A percentile compares a stretch with the other conserved stretches of the same genome.
These are phyloP conservation scores for Leptographium radiaticola DNA, from an alignment of 2,329 filamentous ascomycete genomes.

Conservation along the genomic window DNA sequence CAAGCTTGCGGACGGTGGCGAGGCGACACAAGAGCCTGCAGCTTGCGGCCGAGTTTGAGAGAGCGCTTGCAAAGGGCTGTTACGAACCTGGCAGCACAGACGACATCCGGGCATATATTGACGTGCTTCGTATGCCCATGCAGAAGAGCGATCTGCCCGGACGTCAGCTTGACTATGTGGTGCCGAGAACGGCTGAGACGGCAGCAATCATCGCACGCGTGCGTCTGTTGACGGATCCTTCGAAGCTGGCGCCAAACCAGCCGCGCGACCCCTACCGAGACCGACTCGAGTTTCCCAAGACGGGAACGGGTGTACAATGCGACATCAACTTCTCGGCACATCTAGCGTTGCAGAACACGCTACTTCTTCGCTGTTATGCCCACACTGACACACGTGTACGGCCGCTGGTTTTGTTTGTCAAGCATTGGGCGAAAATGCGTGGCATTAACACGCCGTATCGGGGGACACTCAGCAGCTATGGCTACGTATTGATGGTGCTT, in stretches of 20 bases:
- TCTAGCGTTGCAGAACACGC: constrained; percentile 71
- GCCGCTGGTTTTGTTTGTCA: constrained; percentile 72
- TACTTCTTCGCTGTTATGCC: constrained; percentile 71
- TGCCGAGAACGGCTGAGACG: constrained; percentile 24
- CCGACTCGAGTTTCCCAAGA: constrained; percentile 64
- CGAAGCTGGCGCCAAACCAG: constrained; percentile 35
- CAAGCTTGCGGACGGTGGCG: constrained; percentile 27
- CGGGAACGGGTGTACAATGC: constrained; percentile 68
- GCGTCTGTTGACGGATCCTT: constrained; percentile 32
- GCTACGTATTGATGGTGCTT: constrained; percentile 83
- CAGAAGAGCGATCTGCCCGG: constrained; percentile 6
- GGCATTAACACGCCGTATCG: constrained; percentile 80
- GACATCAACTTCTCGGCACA: constrained; percentile 87
- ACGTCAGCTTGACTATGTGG: constrained; percentile 18
- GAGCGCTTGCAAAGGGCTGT: constrained; percentile 32
- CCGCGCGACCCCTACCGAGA: constrained; percentile 41
- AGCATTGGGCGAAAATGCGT: constrained; percentile 77
- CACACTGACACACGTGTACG: constrained; percentile 65
- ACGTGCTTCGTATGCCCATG: constrained; percentile 30
- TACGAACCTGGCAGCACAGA: constrained; percentile 26
- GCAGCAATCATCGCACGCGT: constrained; percentile 27
- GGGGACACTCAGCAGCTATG: constrained; percentile 78
- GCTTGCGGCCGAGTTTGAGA: constrained; percentile 41
- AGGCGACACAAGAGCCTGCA: constrained; percentile 42
- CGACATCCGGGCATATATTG: constrained; percentile 35